Evolutionary conservation across 2,329 filamentous ascomycete species (phyloP).

Genomic region (Aspergillus sp.): DNA sequence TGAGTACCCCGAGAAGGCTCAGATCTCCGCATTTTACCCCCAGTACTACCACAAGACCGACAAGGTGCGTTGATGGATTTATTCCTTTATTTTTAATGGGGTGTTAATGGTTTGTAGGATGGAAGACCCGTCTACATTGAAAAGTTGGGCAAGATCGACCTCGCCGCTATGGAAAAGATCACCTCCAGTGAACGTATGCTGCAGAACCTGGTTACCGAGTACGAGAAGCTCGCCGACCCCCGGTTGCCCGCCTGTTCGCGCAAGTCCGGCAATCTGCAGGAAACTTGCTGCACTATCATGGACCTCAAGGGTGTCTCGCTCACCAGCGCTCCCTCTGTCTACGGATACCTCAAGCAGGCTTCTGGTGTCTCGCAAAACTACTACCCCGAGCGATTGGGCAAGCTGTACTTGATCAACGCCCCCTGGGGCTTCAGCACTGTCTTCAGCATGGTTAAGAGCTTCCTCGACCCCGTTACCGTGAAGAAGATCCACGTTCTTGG

Average conservation of each 20-base stretch:
- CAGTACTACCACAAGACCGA: slow-evolving; percentile 93
- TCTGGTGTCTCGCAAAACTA: slow-evolving; percentile 95
- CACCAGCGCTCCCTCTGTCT: slow-evolving; percentile 74
- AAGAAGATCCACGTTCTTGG: slow-evolving; percentile 93
- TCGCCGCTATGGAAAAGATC: slow-evolving; percentile 86
- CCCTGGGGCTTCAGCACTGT: slow-evolving; percentile 90
- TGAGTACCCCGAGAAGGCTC: slow-evolving; percentile 78
- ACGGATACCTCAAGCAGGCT: slow-evolving; percentile 79
- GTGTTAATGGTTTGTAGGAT: slow-evolving; percentile 55
- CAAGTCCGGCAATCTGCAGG: slow-evolving; percentile 81
- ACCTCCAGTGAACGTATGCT: slow-evolving; percentile 91
- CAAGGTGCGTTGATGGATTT: slow-evolving; percentile 37
- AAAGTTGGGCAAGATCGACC: slow-evolving; percentile 87
- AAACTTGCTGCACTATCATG: slow-evolving; percentile 98
- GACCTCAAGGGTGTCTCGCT: slow-evolving; percentile 93
- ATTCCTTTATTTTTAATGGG: not conserved
- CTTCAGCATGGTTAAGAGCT: slow-evolving; percentile 83
- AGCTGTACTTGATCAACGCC: slow-evolving; percentile 96
- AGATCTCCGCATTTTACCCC: slow-evolving; percentile 88
- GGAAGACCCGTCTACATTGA: slow-evolving; percentile 97
- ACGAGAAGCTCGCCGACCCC: slow-evolving; percentile 91
- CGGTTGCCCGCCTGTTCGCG: slow-evolving; percentile 92
- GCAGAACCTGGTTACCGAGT: slow-evolving; percentile 92
- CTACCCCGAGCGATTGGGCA: slow-evolving; percentile 95
- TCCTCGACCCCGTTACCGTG: slow-evolving; percentile 94